These are phyloP conservation scores for Crucibulum laeve DNA, from an alignment of 768 basidiomycete species.

Conservation along the genomic window DNA sequence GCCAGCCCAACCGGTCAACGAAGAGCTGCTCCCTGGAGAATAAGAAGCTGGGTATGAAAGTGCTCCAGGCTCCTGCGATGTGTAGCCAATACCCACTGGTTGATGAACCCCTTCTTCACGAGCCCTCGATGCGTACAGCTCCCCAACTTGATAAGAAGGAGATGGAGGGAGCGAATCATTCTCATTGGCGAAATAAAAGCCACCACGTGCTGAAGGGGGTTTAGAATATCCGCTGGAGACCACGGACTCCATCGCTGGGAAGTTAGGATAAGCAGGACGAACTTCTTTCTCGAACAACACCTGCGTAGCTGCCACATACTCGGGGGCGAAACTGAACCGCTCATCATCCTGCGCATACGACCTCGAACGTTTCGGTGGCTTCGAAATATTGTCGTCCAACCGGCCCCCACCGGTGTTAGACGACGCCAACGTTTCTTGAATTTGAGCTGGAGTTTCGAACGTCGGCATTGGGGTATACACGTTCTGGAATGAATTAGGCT, in stretches of 20 bases:
- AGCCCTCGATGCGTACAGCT: slow-evolving; percentile 17
- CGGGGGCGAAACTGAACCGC: slow-evolving; percentile 29
- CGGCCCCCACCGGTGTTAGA: too few species aligned
- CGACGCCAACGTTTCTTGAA: too few species aligned
- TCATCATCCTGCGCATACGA: slow-evolving; percentile 21
- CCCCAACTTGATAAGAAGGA: slow-evolving; percentile 13
- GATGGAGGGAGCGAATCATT: slow-evolving; percentile 2
- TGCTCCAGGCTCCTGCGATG: neutral
- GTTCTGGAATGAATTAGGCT: too few species aligned
- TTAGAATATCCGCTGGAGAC: neutral
- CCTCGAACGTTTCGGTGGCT: slow-evolving; percentile 10
- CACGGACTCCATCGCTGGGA: too few species aligned
- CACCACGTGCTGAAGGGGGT: neutral
- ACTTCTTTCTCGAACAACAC: too few species aligned
- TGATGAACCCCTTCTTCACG: neutral
- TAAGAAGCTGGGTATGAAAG: slow-evolving; percentile 16
- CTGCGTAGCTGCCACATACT: slow-evolving; percentile 31
- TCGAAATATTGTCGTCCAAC: slow-evolving; percentile 5
- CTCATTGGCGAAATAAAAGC: neutral
- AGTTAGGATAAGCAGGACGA: too few species aligned
- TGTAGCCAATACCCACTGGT: neutral
- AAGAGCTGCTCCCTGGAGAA: slow-evolving; percentile 28
- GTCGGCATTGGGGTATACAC: too few species aligned
- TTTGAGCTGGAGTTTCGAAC: too few species aligned
- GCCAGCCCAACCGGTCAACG: slow-evolving; percentile 46